phyloP scores from a whole-genome alignment of 352 stramenopile species.

The Pythium rishiriense region DNA sequence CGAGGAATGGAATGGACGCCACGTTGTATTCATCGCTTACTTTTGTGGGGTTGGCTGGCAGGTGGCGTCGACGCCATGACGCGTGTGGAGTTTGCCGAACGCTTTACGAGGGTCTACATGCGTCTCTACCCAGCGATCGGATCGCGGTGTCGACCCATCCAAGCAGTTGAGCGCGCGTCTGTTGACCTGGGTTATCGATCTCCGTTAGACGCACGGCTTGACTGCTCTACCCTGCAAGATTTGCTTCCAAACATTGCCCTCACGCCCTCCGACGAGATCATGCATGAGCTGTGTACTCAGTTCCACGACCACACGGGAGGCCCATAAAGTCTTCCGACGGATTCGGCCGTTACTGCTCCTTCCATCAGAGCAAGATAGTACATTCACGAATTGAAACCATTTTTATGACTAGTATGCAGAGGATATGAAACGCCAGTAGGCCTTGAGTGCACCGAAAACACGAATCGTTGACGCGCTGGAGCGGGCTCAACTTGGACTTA shows the following conservation, averaged over 20 bases:
- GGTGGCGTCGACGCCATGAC: conserved; percentile 49
- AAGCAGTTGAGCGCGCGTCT: conserved; percentile 25
- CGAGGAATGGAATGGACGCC: too few relatives aligned
- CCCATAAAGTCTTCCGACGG: too few relatives aligned
- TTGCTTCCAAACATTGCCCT: conserved; percentile 29
- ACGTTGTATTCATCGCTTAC: too few relatives aligned
- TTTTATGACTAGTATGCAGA: not conserved
- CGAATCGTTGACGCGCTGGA: not conserved
- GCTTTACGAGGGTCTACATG: conserved; percentile 31
- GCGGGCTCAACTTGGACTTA: not conserved
- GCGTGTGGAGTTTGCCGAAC: conserved; percentile 43
- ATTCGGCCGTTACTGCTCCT: too few relatives aligned
- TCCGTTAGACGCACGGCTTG: conserved; percentile 46
- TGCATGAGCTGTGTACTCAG: not conserved
- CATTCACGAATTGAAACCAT: not conserved
- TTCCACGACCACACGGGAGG: not conserved
- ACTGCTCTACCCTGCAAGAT: conserved; percentile 29
- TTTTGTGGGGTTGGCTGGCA: too few relatives aligned
- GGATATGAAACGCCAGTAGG: not conserved
- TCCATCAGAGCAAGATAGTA: conserved; percentile 4
- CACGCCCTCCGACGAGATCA: conserved; percentile 10
- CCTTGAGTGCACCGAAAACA: too few relatives aligned
- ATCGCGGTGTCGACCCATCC: conserved; percentile 25
- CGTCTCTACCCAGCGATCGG: not conserved
- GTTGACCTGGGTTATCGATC: conserved; percentile 51